Base-by-base conservation (phyloP, 257 asterid species). In the Vinca minor region DNA sequence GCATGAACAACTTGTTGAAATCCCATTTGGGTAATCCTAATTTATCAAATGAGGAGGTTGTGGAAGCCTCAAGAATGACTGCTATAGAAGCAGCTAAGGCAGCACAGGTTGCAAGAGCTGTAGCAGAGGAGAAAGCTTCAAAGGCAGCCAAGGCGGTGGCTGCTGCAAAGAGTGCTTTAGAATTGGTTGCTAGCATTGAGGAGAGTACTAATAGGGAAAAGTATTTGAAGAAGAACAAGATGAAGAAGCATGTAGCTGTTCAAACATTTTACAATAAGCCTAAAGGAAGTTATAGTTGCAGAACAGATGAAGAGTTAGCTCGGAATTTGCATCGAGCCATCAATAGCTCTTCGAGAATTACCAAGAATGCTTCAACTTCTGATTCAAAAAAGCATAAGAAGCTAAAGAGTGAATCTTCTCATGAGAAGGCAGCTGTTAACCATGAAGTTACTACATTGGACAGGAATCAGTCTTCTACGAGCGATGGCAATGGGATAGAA, bases 141-240 rank as follows among this genome's bases (percentile, higher is more conserved):
- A 91, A 78, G 77, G 96, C 98, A 29, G 95, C 87, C 1, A 86
- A 72, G 79, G 96, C 96, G 9, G 83, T 88, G 69, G 85, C 95
- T 52, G 92, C 92, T 67, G 98, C 98, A 53, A 91, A 82, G 83
- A 81, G 64, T 64, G 98, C 98, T 31, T 73, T 91, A 68, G 96
- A 85, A 68, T 81, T 86, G 59, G 94, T 91, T 44, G 85, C 92
- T 59, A 78, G 69, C 41, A 70, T 88, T 52, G 94, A 83, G 58
- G 84, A 73, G 65, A 68, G 76, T 77, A 64, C 59, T 38, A 48
- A 58, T 57, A 61, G 59, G 1, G 77, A 73, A 2, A 73, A 47
- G 54, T 59, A 53, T 52, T 52, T 63, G 66, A 73, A 62, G 62
- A 73, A 73, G 73, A 73, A 67, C 46, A 73, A 73, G 66, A 54